A percentile compares a stretch with the other conserved stretches of the same genome.
phyloP scores from a whole-genome alignment of 2,329 filamentous ascomycete species.

The Alternaria sp. region DNA sequence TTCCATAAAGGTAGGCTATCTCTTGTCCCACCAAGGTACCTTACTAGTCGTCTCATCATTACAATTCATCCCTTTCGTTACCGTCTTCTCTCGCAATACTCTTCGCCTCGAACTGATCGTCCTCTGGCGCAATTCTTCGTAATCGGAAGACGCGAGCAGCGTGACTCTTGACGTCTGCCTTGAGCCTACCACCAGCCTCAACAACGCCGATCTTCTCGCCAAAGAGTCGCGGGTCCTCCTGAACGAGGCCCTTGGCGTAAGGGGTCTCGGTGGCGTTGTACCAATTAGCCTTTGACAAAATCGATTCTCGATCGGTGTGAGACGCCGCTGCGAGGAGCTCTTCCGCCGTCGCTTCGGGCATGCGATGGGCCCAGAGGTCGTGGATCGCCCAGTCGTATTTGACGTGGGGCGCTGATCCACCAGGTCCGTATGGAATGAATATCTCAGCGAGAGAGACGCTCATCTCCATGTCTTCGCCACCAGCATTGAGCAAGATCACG shows the following conservation, averaged over 20 bases:
- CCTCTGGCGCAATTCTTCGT: conserved; percentile 25
- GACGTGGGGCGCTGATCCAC: conserved; percentile 30
- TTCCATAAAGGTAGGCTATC: neutral
- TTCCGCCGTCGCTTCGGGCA: conserved; percentile 22
- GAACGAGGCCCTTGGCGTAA: conserved; percentile 25
- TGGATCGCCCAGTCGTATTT: conserved; percentile 33
- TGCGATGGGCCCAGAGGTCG: conserved; percentile 33
- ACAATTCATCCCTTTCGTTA: conserved; percentile 25
- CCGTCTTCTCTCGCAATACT: conserved; percentile 23
- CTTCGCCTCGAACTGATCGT: conserved; percentile 30
- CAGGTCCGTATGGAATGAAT: conserved; percentile 31
- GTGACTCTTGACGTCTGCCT: conserved; percentile 27
- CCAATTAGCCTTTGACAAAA: conserved; percentile 28
- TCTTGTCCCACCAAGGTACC: neutral
- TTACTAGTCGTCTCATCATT: neutral
- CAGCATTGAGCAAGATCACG: conserved; percentile 31
- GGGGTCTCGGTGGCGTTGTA: conserved; percentile 30
- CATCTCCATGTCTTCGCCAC: conserved; percentile 26
- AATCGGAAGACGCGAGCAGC: conserved; percentile 28
- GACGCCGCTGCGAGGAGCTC: conserved; percentile 18
- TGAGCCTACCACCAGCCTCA: conserved; percentile 24
- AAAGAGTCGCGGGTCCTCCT: conserved; percentile 27
- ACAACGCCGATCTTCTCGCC: conserved; percentile 33
- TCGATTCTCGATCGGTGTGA: conserved; percentile 10
- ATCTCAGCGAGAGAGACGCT: conserved; percentile 30